phyloP scores from a whole-genome alignment of 2,329 filamentous ascomycete species.

The Ophiostoma populinum region DNA sequence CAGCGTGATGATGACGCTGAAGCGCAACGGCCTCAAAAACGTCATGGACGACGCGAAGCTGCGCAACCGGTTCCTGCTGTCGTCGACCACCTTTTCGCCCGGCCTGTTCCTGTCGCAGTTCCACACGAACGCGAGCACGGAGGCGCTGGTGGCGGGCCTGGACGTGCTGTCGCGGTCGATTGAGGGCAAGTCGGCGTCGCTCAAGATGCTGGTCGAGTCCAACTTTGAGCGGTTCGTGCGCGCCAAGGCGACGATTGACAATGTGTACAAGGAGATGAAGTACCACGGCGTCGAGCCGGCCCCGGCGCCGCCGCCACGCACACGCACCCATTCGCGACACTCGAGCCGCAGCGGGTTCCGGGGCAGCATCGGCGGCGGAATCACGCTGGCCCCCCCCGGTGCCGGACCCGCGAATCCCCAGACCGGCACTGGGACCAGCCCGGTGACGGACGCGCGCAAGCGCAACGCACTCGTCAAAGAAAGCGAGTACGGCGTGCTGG shows the following conservation, averaged over 20 bases:
- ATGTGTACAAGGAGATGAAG: slow-evolving; percentile 97
- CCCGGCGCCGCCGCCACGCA: slow-evolving; percentile 17
- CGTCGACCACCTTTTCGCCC: slow-evolving; percentile 89
- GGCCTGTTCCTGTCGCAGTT: slow-evolving; percentile 82
- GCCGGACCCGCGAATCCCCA: slow-evolving; percentile 46
- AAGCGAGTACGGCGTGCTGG: slow-evolving; percentile 75
- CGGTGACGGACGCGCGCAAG: slow-evolving; percentile 25
- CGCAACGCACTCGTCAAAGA: slow-evolving; percentile 89
- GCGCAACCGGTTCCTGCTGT: slow-evolving; percentile 82
- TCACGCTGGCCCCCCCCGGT: not conserved
- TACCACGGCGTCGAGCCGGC: slow-evolving; percentile 41
- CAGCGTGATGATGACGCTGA: slow-evolving; percentile 69
- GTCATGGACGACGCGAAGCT: slow-evolving; percentile 68
- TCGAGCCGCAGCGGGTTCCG: slow-evolving; percentile 51
- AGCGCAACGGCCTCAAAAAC: slow-evolving; percentile 52
- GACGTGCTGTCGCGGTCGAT: slow-evolving; percentile 81
- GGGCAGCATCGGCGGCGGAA: slow-evolving; percentile 23
- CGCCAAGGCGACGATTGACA: slow-evolving; percentile 94
- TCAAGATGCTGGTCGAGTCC: slow-evolving; percentile 90
- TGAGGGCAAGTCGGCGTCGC: slow-evolving; percentile 89
- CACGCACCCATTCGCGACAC: slow-evolving; percentile 42
- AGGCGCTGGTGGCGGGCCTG: slow-evolving; percentile 62
- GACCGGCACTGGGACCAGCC: slow-evolving; percentile 3
- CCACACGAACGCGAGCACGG: slow-evolving; percentile 71
- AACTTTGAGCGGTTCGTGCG: slow-evolving; percentile 98